Conservation (phyloP, 306 rosid genomes). For the Clitoria ternatea region DNA sequence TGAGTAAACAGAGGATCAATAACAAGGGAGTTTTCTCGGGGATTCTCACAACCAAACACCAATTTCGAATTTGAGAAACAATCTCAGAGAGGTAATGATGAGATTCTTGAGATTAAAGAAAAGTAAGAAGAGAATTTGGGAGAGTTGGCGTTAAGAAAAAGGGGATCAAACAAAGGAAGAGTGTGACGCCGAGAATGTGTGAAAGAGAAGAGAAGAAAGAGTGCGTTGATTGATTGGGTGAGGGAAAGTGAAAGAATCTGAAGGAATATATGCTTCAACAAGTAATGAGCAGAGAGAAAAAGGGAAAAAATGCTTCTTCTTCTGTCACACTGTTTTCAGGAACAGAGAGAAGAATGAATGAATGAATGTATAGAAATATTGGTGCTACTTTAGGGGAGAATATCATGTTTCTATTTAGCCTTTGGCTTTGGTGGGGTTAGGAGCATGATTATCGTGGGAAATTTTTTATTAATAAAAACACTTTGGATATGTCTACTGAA, state of each 20-base stretch:
- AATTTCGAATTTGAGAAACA: background rate
- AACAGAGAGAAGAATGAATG: slow-evolving; percentile 14
- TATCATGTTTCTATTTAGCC: background rate
- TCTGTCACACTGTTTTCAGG: slow-evolving; percentile 24
- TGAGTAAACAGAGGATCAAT: slow-evolving; percentile 1
- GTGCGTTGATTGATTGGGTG: slow-evolving; percentile 25
- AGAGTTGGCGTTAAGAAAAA: slow-evolving; percentile 9
- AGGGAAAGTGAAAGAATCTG: slow-evolving; percentile 33
- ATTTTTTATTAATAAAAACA: background rate
- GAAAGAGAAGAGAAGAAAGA: slow-evolving; percentile 13
- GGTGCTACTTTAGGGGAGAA: background rate
- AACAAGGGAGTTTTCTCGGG: background rate
- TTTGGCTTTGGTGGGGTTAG: background rate
- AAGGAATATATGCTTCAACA: slow-evolving; percentile 48
- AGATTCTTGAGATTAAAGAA: background rate
- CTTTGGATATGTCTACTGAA: background rate
- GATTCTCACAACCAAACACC: slow-evolving; percentile 30
- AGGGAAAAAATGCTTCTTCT: slow-evolving; percentile 20
- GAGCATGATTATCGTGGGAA: background rate
- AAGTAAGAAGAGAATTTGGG: slow-evolving; percentile 4
- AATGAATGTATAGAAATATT: background rate
- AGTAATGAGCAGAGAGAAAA: slow-evolving; percentile 21
- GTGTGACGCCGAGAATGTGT: slow-evolving; percentile 5
- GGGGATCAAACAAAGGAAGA: slow-evolving; percentile 21
- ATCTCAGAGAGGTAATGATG: background rate